Evolutionary conservation across 495 filamentous ascomycete genomes (phyloP), one percentile per base, ranked within the genome.

Genomic region (Astrocystis sublimbata): DNA sequence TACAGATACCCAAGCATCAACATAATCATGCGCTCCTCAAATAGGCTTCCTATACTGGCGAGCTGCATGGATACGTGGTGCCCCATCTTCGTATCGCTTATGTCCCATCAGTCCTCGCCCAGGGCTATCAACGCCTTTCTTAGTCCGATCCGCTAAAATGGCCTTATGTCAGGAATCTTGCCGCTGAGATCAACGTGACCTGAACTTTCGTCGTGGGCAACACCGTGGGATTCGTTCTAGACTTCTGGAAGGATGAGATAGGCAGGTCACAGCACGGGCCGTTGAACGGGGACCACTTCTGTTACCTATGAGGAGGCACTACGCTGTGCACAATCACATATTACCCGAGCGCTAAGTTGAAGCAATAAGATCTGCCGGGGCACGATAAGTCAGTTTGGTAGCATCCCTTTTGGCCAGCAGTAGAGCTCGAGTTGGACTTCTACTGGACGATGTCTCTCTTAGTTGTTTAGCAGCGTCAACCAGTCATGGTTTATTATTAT

Each of bases 11-110:
- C n/a, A 6, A 36, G 6, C 33, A 33, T 52, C 30, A 6, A n/a
- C 33, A 52, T 30, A 15, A 30, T 26, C 36, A 56, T 56, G 52
- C 52, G 52, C 31, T 42, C 33, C 12, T 23, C 21, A 38, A 46
- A 33, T 35, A 46, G 17, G 35, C 24, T 49, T 21, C 17, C 24
- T 46, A 49, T 38, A 53, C 47, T 53, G 31, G 58, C 58, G 58
- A 52, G 47, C 47, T 61, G 58, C 58, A 61, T 53, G 58, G 28
- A 61, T 61, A 61, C 58, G 58, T 61, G 58, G 47, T 43, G 47
- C 36, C 7, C 49, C 24, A 23, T 61, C 50, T 41, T 49, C 58
- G 58, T 61, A 61, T 42, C 58, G 58, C 58, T 35, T 61, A 51
- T 60, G 33, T 30, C 0, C 36, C 46, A 41, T 60, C 58, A 17